Evolutionary conservation across 108 stramenopile species (phyloP), one percentile per base, ranked within the genome.

Genomic region (Stephanodiscus triporus): DNA sequence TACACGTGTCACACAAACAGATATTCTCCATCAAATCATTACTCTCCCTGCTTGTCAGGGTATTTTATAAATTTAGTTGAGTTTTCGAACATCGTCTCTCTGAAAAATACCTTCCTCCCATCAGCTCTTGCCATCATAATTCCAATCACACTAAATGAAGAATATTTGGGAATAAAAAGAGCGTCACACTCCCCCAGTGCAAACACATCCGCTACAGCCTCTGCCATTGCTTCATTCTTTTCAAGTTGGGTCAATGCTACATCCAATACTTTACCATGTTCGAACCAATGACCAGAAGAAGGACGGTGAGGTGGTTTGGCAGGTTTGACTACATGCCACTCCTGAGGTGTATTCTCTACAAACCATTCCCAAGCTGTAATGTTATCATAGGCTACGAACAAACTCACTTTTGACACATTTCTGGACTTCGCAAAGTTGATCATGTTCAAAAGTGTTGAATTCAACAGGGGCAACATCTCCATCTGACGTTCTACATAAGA

Each of bases 181-280:
- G 79, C 74, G 60, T 73, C 57, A 49, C 74, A 80, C 65, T 80
- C 79, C 47, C 68, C 79, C 17, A 80, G 36, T 13, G 74, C 79
- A 56, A 80, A 80, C 34, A 75, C 34, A 49, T 80, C 79, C 16
- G 68, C 66, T 9, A 69, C 59, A n/a, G 70, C 78, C 45, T 80
- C 78, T 1, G 73, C 78, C 73, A 80, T 75, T 20, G 73, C 78
- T 80, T 74, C 73, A 53, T 80, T 47, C 49, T 66, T 53, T 20
- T 63, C 32, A 2, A 16, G 14, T 63, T 68, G 68, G 17, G 45
- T 63, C 34, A 69, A 43, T 32, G 30, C 55, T 43, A 17, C 14
- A 34, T 30, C 29, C 29, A 54, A 68, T 29, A 42, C 59, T 56
- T 45, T 69, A 27, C 68, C 68, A 65, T 56, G 45, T 55, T 62